Evolutionary conservation across 2,329 filamentous ascomycete genomes (phyloP).

Genomic region (Huntiella abstrusa): DNA sequence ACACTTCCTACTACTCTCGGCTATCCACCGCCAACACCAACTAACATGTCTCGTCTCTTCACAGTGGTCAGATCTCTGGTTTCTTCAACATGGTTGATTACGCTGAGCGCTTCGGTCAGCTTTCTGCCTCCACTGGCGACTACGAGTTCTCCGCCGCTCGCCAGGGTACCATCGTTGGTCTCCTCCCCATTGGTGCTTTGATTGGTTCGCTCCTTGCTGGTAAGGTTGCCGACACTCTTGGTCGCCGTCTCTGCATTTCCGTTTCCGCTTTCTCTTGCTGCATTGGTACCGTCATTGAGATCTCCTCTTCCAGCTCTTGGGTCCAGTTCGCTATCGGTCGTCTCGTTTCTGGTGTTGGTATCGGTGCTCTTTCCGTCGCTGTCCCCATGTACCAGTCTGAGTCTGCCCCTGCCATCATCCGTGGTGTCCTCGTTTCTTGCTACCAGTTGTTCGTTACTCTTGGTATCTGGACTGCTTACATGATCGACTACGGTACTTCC

Average conservation of each 20-base stretch:
- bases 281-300: constrained; percentile 44
- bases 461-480: constrained; percentile 41
- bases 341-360: constrained; percentile 45
- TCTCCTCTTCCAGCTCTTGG: constrained; percentile 37
- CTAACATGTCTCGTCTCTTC: constrained; percentile 7
- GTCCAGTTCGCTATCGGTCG: constrained; percentile 46
- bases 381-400: constrained; percentile 54
- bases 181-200: constrained; percentile 41
- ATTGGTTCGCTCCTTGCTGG: constrained; percentile 39
- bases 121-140: constrained; percentile 16
- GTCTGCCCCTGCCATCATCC: constrained; percentile 42
- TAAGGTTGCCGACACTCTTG: constrained; percentile 41
- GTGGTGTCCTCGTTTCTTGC: constrained; percentile 41
- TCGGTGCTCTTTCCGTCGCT: constrained; percentile 44
- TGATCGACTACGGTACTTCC: constrained; percentile 44
- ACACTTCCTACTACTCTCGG: background rate
- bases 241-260: constrained; percentile 43
- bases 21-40: background rate
- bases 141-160: constrained; percentile 36
- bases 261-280: constrained; percentile 42
- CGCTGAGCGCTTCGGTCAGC: constrained; percentile 31
- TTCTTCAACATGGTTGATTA: constrained; percentile 44
- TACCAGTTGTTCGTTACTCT: constrained; percentile 55
- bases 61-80: constrained; percentile 39
- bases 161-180: constrained; percentile 43